Conservation (phyloP, 108 stramenopile genomes). For the Cyclotella cryptica region DNA sequence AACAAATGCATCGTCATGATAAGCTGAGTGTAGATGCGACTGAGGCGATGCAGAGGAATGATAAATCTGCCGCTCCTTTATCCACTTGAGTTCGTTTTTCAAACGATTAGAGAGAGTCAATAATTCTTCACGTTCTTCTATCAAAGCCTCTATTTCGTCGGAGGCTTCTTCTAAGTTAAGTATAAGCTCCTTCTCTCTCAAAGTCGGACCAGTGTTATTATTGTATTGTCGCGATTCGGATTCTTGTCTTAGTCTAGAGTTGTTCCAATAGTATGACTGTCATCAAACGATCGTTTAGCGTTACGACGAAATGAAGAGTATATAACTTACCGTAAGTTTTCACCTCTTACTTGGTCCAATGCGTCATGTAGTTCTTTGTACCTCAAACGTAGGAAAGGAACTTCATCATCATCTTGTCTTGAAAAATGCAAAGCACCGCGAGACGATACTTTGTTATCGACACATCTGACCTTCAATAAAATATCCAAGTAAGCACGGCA, state of each 20-base stretch:
- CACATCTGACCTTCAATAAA: constrained; percentile 16
- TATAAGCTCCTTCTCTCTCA: constrained; percentile 38
- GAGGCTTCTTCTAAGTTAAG: constrained; percentile 45
- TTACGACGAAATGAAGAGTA: neutral
- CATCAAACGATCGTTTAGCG: neutral
- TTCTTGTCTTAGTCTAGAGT: neutral
- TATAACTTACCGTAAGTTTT: constrained; percentile 21
- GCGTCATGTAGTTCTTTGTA: constrained; percentile 23
- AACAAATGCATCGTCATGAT: neutral
- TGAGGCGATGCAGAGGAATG: neutral
- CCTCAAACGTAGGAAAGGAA: constrained; percentile 30
- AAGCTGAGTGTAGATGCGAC: neutral
- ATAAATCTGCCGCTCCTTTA: neutral
- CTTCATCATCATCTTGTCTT: constrained; percentile 17
- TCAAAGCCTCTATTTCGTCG: constrained; percentile 36
- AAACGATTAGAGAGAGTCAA: constrained; percentile 28
- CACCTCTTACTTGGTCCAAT: constrained; percentile 34
- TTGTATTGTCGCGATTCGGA: neutral
- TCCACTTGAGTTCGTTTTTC: constrained; percentile 24
- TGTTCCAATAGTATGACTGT: neutral
- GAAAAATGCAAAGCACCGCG: neutral
- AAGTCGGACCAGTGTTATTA: neutral
- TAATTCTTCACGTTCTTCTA: constrained; percentile 31
- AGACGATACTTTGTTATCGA: too few relatives aligned
- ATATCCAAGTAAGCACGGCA: constrained; percentile 45